Evolutionary conservation across 306 rosid genomes (phyloP).

Genomic region (Crataegus laevigata): DNA sequence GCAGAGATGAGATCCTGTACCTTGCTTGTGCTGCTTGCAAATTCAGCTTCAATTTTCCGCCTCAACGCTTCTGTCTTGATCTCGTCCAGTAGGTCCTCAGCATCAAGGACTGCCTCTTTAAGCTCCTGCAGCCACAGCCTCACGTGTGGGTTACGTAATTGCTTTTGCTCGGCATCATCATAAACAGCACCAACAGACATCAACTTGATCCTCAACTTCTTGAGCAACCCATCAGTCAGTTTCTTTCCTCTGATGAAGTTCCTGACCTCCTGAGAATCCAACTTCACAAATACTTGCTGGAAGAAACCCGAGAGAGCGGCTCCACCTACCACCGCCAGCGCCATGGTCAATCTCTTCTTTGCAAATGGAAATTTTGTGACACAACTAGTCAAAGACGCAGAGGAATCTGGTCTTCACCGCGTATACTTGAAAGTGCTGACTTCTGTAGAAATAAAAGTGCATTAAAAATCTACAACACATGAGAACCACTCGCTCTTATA

Average conservation of each 20-base stretch:
- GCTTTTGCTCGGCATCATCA: slow-evolving; percentile 25
- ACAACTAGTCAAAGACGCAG: neutral
- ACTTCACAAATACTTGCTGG: neutral
- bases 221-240: neutral
- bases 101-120: neutral
- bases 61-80: slow-evolving; percentile 3
- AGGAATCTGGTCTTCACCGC: too few relatives aligned
- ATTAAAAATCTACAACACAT: too few relatives aligned
- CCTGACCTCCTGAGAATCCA: neutral
- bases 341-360: neutral
- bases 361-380: too few relatives aligned
- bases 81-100: slow-evolving; percentile 24
- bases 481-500: too few relatives aligned
- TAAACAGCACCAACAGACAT: slow-evolving; percentile 2
- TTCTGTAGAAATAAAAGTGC: too few relatives aligned
- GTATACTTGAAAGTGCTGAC: too few relatives aligned
- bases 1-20: neutral
- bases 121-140: neutral
- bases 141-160: neutral
- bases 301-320: neutral
- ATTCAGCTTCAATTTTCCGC: neutral
- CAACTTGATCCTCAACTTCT: neutral
- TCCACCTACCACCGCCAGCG: neutral
- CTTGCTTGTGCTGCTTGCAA: neutral
- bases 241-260: neutral